Conservation (phyloP, 2,329 filamentous ascomycete genomes). For the Hypoxylon sp. region DNA sequence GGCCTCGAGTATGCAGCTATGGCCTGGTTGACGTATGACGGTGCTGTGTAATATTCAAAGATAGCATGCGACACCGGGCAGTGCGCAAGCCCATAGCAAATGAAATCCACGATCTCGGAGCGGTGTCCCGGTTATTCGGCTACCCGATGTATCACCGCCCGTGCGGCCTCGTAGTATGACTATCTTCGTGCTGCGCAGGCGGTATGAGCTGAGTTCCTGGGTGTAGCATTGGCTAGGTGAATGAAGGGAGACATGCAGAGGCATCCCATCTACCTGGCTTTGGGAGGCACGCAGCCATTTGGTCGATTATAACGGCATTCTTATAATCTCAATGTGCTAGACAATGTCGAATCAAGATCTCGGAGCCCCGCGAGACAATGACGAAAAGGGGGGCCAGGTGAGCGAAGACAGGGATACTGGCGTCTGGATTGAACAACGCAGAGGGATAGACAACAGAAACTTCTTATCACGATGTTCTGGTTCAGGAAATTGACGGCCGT, state of each 20-base stretch:
- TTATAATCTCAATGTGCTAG: conserved; percentile 43
- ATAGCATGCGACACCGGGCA: conserved; percentile 31
- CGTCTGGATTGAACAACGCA: conserved; percentile 39
- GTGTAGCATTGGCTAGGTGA: conserved; percentile 29
- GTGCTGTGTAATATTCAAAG: conserved; percentile 25
- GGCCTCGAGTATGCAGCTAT: conserved; percentile 24
- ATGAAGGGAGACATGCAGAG: conserved; percentile 33
- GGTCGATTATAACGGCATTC: conserved; percentile 38
- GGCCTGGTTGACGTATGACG: conserved; percentile 32
- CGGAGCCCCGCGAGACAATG: conserved; percentile 36
- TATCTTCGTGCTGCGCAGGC: conserved; percentile 28
- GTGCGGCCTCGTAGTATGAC: conserved; percentile 29
- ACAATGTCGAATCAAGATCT: conserved; percentile 44
- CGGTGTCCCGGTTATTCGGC: conserved; percentile 26
- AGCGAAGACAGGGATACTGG: conserved; percentile 38
- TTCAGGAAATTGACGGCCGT: conserved; percentile 30
- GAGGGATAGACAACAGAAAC: conserved; percentile 39
- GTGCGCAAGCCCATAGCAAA: conserved; percentile 33
- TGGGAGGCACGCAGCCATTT: conserved; percentile 33
- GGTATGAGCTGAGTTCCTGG: conserved; percentile 20
- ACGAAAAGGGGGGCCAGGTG: conserved; percentile 43
- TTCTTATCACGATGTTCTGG: conserved; percentile 29
- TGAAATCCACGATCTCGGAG: conserved; percentile 16
- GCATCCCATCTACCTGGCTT: conserved; percentile 25
- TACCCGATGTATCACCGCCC: conserved; percentile 36